Percentiles rank a stretch among this genome's conserved stretches.
Evolutionary conservation across 495 filamentous ascomycete species (phyloP).

Genomic region (Baudoinia panamericana): DNA sequence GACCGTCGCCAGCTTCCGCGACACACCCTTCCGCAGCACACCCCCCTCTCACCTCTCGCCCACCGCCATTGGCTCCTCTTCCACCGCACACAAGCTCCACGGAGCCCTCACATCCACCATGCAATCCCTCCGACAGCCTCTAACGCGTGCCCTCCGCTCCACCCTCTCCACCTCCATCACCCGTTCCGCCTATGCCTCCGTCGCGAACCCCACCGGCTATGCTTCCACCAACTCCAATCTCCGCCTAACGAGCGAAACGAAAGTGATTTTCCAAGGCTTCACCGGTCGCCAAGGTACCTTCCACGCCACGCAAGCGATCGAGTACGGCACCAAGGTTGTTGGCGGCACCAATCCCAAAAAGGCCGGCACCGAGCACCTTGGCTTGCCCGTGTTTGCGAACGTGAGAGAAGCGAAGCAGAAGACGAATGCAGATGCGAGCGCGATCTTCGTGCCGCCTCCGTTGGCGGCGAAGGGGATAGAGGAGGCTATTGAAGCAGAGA

Average conservation of each 20-base stretch:
- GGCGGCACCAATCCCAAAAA: constrained; percentile 99
- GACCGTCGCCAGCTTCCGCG: too few relatives aligned
- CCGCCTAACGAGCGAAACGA: constrained; percentile 80
- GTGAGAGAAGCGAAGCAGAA: constrained; percentile 82
- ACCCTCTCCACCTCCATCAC: constrained; percentile 18
- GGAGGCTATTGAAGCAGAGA: constrained; percentile 85
- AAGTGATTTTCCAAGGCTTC: constrained; percentile 94
- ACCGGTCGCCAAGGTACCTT: constrained; percentile 91
- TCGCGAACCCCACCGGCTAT: constrained; percentile 45
- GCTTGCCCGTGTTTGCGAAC: constrained; percentile 81
- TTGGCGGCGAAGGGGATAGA: constrained; percentile 90
- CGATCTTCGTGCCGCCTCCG: constrained; percentile 96
- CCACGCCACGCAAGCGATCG: constrained; percentile 95
- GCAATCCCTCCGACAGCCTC: constrained; percentile 30
- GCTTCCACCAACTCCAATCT: constrained; percentile 77
- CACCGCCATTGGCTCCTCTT: too few relatives aligned
- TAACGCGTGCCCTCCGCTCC: constrained; percentile 26
- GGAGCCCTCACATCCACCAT: constrained; percentile 19
- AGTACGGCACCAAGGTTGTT: constrained; percentile 82
- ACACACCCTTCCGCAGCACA: too few relatives aligned
- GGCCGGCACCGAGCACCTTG: constrained; percentile 78
- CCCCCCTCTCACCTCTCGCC: too few relatives aligned
- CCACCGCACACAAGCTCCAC: neutral
- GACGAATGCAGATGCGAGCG: constrained; percentile 80
- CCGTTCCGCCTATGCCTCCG: constrained; percentile 55